Base-by-base conservation (phyloP, 2,329 filamentous ascomycete species). In the Penicillium brevicompactum region DNA sequence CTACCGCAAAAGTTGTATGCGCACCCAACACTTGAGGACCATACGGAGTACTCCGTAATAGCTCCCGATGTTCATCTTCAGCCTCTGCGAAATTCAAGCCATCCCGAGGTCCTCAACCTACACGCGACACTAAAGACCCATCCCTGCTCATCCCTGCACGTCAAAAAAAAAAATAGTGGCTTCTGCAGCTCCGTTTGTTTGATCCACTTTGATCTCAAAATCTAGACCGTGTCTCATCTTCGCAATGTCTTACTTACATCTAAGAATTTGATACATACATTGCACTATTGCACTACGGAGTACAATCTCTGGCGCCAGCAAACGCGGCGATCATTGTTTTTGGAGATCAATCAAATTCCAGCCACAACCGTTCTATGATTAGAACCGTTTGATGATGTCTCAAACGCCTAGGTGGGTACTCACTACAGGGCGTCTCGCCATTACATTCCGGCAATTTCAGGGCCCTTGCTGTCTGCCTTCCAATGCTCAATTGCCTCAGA, bases 81-180 rank as follows among this genome's bases (percentile, higher is more conserved):
- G 24, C 24, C 24, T 27, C 24, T 8, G 8, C 24, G 24, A 27
- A 27, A 5, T 27, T 6, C 24, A 27, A 6, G 8, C 3, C 24
- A 27, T 27, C 18, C 18, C 18, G 18, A 18, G 18, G 30, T 31
- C 13, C 13, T 34, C 31, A 34, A 34, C 31, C 31, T 34, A n/a
- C 34, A n/a, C 34, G 13, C 34, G 34, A 37, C 34, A 37, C n/a
- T 24, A 32, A 22, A 49, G 2, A 2, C 11, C 5, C 44, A 21
- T 31, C 46, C 32, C 13, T 40, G 24, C 41, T 31, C 30, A 38
- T n/a, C 21, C 41, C 32, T 54, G 41, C 32, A 54, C 22, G 51
- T 50, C 46, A 50, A 27, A 49, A 50, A 49, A 50, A 32, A 50
- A 45, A 18, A 50, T 18, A 21, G 47, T 45, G 47, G 47, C 27